Base-by-base conservation (phyloP, 2,329 filamentous ascomycete species). In the Calonectria pteridis region DNA sequence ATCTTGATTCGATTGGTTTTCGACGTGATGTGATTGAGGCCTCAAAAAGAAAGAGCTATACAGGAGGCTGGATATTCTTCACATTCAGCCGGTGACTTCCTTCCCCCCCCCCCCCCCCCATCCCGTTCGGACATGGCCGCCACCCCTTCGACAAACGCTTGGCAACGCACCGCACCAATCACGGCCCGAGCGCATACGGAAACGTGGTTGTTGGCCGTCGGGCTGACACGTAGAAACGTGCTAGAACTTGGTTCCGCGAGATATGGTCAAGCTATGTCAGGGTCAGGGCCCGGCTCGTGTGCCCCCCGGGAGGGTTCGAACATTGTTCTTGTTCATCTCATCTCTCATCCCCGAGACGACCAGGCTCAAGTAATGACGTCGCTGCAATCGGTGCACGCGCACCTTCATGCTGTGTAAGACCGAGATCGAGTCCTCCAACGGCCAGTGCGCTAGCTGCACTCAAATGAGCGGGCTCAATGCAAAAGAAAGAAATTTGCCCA, bases 161-260 rank as follows among this genome's bases (percentile, higher is more conserved):
- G 26, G 28, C 40, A 23, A 6, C 40, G n/a, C 50, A 58, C 71
- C 40, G n/a, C 50, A 58, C 71, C 71, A 73, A 73, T 73, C 66
- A 73, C 50, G n/a, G 29, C 49, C 26, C 50, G 71, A 73, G 71
- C 71, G 71, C 71, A 73, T 35, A 66, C 18, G n/a, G 55, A 59
- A 73, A 69, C 71, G 71, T 73, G 71, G 53, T 46, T 31, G 35
- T 26, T 55, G 51, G 51, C 51, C 29, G 28, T 55, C 51, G 51
- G 51, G 51, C 51, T 55, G 28, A 55, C 51, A 55, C 51, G 51
- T 18, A 46, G 43, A 46, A 46, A 46, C 43, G 43, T 46, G 43
- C 43, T 46, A 13, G 43, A 46, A n/a, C 43, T 46, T 46, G 20
- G 43, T 10, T n/a, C 43, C 18, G 20, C 4, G 40, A 46, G 43